Base-by-base conservation (phyloP, 768 basidiomycete genomes). In the Tremella mesenterica region DNA sequence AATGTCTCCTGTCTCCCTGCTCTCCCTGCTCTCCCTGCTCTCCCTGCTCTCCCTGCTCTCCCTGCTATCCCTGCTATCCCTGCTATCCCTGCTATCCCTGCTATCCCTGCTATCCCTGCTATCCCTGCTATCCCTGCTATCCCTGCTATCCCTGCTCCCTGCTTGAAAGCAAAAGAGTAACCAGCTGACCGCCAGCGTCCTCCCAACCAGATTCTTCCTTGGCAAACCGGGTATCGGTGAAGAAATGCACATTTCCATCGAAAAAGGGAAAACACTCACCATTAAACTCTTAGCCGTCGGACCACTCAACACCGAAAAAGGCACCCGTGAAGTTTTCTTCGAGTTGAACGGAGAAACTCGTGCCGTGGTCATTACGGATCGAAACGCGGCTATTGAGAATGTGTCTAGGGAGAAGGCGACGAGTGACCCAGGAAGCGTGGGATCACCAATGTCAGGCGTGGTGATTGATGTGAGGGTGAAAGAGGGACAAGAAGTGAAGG, bases 281-380 rank as follows among this genome's bases (percentile, higher is more conserved):
- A 84, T 99, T 72, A 86, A 90, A 64, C 80, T 97, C 66, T 85
- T 99, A 81, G 95, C 95, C 26, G 81, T 92, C 45, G 91, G 93
- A 18, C 87, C 90, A 53, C 86, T 97, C 50, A 85, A 93, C 48
- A 84, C 90, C 72, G 86, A 86, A 31, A 85, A 83, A 63, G 89
- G 92, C 21, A 86, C 88, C 67, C 84, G 93, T 65, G 92, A 97
- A 72, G 89, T 93, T 54, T 95, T 93, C 87, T 93, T 96, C 71
- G 93, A 97, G 78, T 86, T 93, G 55, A 93, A 93, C 65, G 91
- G 91, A 75, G 89, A 93, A 87, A 81, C 91, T 61, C 91, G 95
- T 62, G 91, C 95, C 18, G 89, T 97, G 38, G 78, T 88, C 48
- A 87, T 99, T 39, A 89, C 95, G 69, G 95, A 99, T 78, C 88